Conservation (phyloP, 2,329 filamentous ascomycete species). For the Phialophora macrospora region DNA sequence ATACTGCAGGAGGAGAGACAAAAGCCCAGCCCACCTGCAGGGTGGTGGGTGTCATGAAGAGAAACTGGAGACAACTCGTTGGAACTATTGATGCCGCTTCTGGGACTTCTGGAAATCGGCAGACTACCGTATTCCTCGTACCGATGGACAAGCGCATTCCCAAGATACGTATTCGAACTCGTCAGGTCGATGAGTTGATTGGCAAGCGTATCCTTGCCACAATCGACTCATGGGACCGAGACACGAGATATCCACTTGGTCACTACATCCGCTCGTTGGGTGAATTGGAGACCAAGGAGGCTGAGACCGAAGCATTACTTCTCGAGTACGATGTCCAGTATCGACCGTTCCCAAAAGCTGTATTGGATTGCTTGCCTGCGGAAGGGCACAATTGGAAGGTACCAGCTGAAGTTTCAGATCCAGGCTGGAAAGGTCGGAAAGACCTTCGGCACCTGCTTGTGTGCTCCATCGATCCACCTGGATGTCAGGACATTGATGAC, state of each 20-base stretch:
- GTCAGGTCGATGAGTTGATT: slow-evolving; percentile 84
- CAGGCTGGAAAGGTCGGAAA: slow-evolving; percentile 82
- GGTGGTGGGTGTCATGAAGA: slow-evolving; percentile 89
- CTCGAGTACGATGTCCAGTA: slow-evolving; percentile 98
- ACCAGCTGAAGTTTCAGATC: slow-evolving; percentile 75
- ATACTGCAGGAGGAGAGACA: slow-evolving; percentile 75
- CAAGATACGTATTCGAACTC: slow-evolving; percentile 89
- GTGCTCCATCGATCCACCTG: slow-evolving; percentile 95
- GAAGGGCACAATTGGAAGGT: slow-evolving; percentile 96
- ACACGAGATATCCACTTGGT: slow-evolving; percentile 88
- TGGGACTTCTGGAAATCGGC: slow-evolving; percentile 78
- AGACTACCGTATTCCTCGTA: slow-evolving; percentile 91
- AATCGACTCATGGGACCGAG: slow-evolving; percentile 93
- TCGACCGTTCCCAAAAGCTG: slow-evolving; percentile 92
- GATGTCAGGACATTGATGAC: slow-evolving; percentile 98
- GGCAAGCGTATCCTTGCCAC: slow-evolving; percentile 91
- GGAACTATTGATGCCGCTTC: slow-evolving; percentile 79
- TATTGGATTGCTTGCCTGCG: slow-evolving; percentile 86
- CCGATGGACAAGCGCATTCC: slow-evolving; percentile 98
- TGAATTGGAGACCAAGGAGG: slow-evolving; percentile 94
- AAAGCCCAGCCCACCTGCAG: slow-evolving; percentile 86
- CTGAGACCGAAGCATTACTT: slow-evolving; percentile 91
- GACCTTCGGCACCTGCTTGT: slow-evolving; percentile 86
- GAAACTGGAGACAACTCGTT: slow-evolving; percentile 98
- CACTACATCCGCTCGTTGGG: slow-evolving; percentile 93